A percentile compares a stretch with the other conserved stretches of the same genome.
These are phyloP conservation scores for Cercis canadensis DNA, from an alignment of 306 rosid species.

Conservation along the genomic window DNA sequence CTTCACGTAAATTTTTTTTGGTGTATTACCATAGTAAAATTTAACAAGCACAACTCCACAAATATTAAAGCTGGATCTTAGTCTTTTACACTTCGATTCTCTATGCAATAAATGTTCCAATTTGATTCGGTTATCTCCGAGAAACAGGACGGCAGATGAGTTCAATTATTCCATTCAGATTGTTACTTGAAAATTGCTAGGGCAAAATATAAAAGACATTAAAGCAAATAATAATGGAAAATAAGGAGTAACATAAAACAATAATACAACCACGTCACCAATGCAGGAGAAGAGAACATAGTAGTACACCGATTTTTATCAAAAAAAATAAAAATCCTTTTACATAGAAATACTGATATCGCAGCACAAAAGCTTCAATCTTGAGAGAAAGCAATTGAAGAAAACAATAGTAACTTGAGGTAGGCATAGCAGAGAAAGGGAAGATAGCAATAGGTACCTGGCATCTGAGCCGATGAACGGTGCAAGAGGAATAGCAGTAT, in stretches of 20 bases:
- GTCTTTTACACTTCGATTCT: not conserved
- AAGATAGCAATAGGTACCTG: constrained; percentile 54
- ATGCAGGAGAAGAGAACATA: constrained; percentile 26
- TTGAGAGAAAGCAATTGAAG: constrained; percentile 1
- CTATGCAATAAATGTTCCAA: constrained; percentile 14
- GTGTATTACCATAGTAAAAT: constrained; percentile 18
- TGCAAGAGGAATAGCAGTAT: constrained; percentile 41
- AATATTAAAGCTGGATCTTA: constrained; percentile 27
- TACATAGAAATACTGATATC: not conserved
- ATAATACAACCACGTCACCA: constrained; percentile 7
- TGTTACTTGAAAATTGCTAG: not conserved
- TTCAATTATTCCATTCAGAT: too few relatives aligned
- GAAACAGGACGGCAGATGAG: not conserved
- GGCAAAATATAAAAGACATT: not conserved
- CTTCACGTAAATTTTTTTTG: too few relatives aligned
- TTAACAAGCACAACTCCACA: constrained; percentile 12
- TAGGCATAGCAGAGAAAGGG: not conserved
- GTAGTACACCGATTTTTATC: not conserved
- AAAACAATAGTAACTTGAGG: too few relatives aligned
- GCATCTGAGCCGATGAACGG: constrained; percentile 75
- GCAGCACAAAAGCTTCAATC: constrained; percentile 6
- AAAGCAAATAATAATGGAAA: not conserved
- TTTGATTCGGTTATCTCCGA: not conserved
- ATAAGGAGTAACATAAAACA: not conserved
- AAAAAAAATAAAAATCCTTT: not conserved